Evolutionary conservation across 1,139 yeast genomes (phyloP).

Genomic region (Taiozyma sp.): DNA sequence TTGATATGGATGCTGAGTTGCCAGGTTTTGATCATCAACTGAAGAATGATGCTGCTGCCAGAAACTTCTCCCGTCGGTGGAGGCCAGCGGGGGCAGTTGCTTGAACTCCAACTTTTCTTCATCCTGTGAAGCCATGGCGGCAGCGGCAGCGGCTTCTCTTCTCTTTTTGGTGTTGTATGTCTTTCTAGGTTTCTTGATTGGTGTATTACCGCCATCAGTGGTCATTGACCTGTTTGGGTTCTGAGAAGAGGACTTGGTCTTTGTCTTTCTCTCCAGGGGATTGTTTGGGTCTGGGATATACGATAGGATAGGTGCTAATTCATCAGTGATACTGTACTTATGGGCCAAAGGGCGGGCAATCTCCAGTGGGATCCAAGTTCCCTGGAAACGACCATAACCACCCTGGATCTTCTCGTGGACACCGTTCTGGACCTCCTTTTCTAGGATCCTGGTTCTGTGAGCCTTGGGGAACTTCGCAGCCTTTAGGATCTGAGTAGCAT

Average conservation of each 20-base stretch:
- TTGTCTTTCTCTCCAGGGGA: constrained; percentile 44
- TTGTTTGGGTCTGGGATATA: constrained; percentile 44
- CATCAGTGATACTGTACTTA: constrained; percentile 48
- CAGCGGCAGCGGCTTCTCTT: constrained; percentile 22
- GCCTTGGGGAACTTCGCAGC: constrained; percentile 95
- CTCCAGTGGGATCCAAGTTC: constrained; percentile 82
- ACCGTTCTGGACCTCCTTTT: constrained; percentile 84
- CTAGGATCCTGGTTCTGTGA: constrained; percentile 83
- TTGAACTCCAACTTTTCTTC: not conserved
- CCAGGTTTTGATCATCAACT: not conserved
- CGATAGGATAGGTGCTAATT: constrained; percentile 48
- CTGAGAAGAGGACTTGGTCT: constrained; percentile 20
- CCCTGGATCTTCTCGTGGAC: constrained; percentile 93
- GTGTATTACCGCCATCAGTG: constrained; percentile 20
- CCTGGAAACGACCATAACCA: constrained; percentile 95
- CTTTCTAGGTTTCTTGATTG: constrained; percentile 25
- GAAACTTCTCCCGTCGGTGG: not conserved
- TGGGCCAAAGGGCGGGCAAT: constrained; percentile 47
- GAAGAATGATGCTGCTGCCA: constrained; percentile 1
- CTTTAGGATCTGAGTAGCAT: constrained; percentile 92
- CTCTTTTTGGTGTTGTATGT: constrained; percentile 23
- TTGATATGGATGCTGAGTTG: not conserved
- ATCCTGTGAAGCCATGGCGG: constrained; percentile 7
- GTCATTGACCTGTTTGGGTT: constrained; percentile 10
- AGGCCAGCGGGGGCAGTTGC: not conserved